phyloP scores from a whole-genome alignment of 2,329 filamentous ascomycete genomes.

The Botrytis tulipae region DNA sequence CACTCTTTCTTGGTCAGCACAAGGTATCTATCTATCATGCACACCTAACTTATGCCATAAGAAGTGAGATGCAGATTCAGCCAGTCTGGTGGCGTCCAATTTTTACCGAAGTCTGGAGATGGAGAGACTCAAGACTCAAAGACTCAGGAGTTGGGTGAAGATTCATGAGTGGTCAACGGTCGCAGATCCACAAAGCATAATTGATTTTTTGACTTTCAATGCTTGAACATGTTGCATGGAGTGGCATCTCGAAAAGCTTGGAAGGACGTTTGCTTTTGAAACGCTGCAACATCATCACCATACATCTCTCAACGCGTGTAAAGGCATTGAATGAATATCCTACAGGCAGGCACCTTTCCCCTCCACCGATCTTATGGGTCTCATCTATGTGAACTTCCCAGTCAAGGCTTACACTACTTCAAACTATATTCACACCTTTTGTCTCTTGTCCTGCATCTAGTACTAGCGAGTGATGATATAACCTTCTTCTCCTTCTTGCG shows the following conservation, averaged over 20 bases:
- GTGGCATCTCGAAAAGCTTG: not conserved
- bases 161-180: slow-evolving; percentile 5
- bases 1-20: not conserved
- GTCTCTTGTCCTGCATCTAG: slow-evolving; percentile 2
- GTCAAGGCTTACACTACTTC: not conserved
- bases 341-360: not conserved
- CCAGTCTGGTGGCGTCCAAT: slow-evolving; percentile 5
- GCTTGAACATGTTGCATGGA: not conserved
- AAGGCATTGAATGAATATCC: slow-evolving; percentile 10
- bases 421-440: slow-evolving; percentile 1
- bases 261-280: slow-evolving; percentile 15
- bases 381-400: not conserved
- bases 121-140: not conserved
- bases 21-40: slow-evolving; percentile 5
- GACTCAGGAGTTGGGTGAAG: not conserved
- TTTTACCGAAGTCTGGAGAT: slow-evolving; percentile 14
- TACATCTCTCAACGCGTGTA: slow-evolving; percentile 11
- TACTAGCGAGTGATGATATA: slow-evolving; percentile 4
- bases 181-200: slow-evolving; percentile 1
- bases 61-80: slow-evolving; percentile 15
- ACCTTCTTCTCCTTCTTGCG: slow-evolving; percentile 5
- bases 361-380: not conserved
- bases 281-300: slow-evolving; percentile 3
- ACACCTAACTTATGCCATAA: slow-evolving; percentile 10
- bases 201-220: not conserved